Base-by-base conservation (phyloP, 768 basidiomycete species). In the Lactifluus echinatus region DNA sequence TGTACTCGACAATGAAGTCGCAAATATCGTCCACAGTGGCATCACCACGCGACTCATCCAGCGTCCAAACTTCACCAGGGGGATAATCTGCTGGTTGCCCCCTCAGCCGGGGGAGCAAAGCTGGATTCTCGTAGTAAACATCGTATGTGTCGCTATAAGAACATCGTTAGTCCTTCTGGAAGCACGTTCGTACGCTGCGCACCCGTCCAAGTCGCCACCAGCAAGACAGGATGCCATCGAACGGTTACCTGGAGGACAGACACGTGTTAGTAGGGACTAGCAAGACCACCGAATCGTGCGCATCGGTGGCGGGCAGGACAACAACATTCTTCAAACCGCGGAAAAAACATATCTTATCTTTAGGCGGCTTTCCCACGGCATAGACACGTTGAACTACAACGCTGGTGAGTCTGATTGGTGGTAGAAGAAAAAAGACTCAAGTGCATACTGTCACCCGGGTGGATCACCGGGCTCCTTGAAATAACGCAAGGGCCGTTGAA, bases 191-290 rank as follows among this genome's bases (percentile, higher is more conserved):
- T 24, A 39, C 10, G 24, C 2, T 21, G 21, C 33, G 24, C 66
- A 87, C 85, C 88, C 88, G 55, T 89, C 88, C n/a, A 89, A 71
- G 71, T 90, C 88, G 0, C 88, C 88, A 34, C 87, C 87, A 10
- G 78, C 84, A 15, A 89, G 74, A 59, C 78, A 81, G 2, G 85
- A 87, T 10, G 88, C 78, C 40, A 89, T 65, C 0, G 87, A 84
- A 36, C 85, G 78, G 1, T 63, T 55, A 5, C 84, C 85, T 87
- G 57, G 26, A n/a, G 21, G 4, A 53, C 11, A 2, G 42, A 48
- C 10, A 29, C 3, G 34, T 8, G 21, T 33, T 15, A 24, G 19
- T 6, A 15, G 0, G 17, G 1, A 4, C 2, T 19, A 3, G 7
- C 2, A 29, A 8, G 34, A 2, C 1, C 2, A 2, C 3, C 15